Evolutionary conservation across 805 yeast genomes (phyloP), one percentile per base, ranked within the genome.

Genomic region (Nakazawaea populi): DNA sequence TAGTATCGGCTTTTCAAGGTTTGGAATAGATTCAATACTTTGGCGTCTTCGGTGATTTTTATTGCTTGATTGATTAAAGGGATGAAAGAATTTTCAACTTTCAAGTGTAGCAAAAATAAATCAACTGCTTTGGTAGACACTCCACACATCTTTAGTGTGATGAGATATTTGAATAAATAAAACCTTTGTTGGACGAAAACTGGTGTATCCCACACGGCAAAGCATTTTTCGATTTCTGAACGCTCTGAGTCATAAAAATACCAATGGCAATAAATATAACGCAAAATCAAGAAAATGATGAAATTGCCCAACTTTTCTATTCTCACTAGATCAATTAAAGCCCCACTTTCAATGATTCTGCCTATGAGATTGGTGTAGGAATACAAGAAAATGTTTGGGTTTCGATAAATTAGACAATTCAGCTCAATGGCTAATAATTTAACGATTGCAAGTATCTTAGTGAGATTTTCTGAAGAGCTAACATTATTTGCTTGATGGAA

Each of bases 231-330:
- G 7, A 68, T 48, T 8, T 53, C 52, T 1, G 56, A 35, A 28
- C 63, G 59, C 7, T 61, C 53, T 7, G 42, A 41, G 4, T 46
- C 43, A 6, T 54, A 49, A 51, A 62, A 73, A 27, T 59, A 58
- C 79, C 78, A 77, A 52, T 76, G 77, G 8, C 69, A 62, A 61
- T 74, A 72, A 49, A 77, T 73, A 54, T 75, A 77, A 45, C 66
- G 68, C 14, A 77, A 57, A 3, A 76, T 53, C 58, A 72, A 58
- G 34, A 77, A 82, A 10, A 74, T 44, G 24, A 76, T 45, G 1
- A 68, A 55, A 43, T 65, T 59, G 12, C 69, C 61, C 5, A 63
- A 18, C 8, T 57, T 57, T 5, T 55, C 42, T 0, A 55, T 56
- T 7, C 61, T 60, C 35, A 70, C 52, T 3, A 71, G 40, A 5